Evolutionary conservation across 2,329 filamentous ascomycete species (phyloP).

Genomic region (Pseudogymnoascus sp.): DNA sequence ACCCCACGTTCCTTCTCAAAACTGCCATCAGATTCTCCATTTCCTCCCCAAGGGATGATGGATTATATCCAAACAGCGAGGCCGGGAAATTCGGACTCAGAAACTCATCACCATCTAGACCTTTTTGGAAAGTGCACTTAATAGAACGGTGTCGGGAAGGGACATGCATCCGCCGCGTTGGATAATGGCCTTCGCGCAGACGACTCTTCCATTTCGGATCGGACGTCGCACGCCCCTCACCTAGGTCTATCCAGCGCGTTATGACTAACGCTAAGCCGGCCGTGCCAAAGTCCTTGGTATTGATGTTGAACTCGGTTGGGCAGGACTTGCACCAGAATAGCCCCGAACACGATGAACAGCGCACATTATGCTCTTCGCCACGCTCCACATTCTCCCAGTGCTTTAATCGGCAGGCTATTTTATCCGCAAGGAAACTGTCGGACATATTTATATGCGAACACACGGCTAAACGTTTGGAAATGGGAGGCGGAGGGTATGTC

Average conservation of each 20-base stretch:
- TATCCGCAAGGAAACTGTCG: background rate
- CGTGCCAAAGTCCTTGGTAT: conserved; percentile 12
- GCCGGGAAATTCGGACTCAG: background rate
- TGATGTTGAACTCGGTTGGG: conserved; percentile 13
- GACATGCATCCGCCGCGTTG: background rate
- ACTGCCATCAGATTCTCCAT: background rate
- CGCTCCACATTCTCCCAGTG: background rate
- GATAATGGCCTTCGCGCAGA: background rate
- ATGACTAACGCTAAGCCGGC: conserved; percentile 12
- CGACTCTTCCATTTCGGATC: conserved; percentile 11
- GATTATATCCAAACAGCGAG: background rate
- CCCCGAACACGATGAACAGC: background rate
- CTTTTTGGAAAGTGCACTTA: background rate
- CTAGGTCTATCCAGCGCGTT: conserved; percentile 14
- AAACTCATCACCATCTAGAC: background rate
- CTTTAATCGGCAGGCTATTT: background rate
- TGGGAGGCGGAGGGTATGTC: background rate
- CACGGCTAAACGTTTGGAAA: background rate
- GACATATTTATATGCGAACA: background rate
- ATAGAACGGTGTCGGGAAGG: background rate
- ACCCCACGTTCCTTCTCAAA: background rate
- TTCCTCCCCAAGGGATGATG: background rate
- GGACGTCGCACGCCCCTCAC: conserved; percentile 8
- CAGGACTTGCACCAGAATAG: background rate
- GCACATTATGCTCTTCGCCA: background rate